Evolutionary conservation across 2,329 filamentous ascomycete species (phyloP).

Genomic region (Microsporum ferrugineum): DNA sequence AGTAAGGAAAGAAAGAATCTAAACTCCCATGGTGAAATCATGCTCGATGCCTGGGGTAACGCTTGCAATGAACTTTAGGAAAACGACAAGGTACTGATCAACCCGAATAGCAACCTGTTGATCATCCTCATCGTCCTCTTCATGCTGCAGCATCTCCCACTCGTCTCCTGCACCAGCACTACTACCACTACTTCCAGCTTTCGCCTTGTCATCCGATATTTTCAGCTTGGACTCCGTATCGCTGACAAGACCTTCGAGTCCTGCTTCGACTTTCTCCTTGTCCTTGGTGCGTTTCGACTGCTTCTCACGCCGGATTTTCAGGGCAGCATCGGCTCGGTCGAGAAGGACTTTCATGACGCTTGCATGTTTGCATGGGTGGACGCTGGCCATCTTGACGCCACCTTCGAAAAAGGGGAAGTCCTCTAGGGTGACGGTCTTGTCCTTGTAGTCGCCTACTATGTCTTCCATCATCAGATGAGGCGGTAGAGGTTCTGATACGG

Average conservation of each 20-base stretch:
- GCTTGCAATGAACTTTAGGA: slow-evolving; percentile 61
- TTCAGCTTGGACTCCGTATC: slow-evolving; percentile 53
- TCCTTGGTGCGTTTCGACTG: slow-evolving; percentile 49
- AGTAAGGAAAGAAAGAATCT: slow-evolving; percentile 20
- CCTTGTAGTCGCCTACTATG: slow-evolving; percentile 91
- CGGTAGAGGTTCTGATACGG: slow-evolving; percentile 66
- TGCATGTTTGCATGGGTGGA: slow-evolving; percentile 95
- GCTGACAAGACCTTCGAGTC: slow-evolving; percentile 77
- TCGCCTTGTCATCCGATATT: slow-evolving; percentile 40
- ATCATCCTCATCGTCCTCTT: slow-evolving; percentile 37
- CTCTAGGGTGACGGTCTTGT: slow-evolving; percentile 96
- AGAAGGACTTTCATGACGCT: slow-evolving; percentile 96
- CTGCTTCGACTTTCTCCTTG: slow-evolving; percentile 43
- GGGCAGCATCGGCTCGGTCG: slow-evolving; percentile 83
- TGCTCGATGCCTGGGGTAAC: slow-evolving; percentile 96
- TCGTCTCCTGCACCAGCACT: slow-evolving; percentile 43
- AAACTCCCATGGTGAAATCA: slow-evolving; percentile 94
- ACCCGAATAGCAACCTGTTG: slow-evolving; percentile 39
- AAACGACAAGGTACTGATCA: slow-evolving; percentile 43
- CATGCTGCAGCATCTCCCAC: slow-evolving; percentile 50
- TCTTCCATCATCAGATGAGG: slow-evolving; percentile 91
- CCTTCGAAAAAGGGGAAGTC: slow-evolving; percentile 92
- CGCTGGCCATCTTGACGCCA: slow-evolving; percentile 87
- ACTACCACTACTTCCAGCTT: slow-evolving; percentile 22
- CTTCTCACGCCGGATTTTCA: slow-evolving; percentile 80